A percentile compares a stretch with the other conserved stretches of the same genome.
phyloP scores from a whole-genome alignment of 1,284 basidiomycete genomes.

The Coniferiporia sulphurascens region DNA sequence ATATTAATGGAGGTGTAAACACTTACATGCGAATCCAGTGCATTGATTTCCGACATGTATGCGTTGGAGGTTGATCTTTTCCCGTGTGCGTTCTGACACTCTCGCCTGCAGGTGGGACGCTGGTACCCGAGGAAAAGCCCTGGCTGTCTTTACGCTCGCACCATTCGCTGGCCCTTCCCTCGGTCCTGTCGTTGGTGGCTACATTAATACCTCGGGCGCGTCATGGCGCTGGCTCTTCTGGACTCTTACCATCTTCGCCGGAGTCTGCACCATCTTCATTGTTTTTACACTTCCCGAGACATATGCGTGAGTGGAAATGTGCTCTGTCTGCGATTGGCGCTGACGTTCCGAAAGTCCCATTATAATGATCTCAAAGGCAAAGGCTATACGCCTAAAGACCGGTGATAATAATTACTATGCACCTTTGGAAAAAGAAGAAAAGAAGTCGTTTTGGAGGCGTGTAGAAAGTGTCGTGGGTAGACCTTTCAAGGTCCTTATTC shows the following conservation, averaged over 20 bases:
- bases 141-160: conserved; percentile 48
- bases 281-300: conserved; percentile 48
- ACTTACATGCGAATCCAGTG: conserved; percentile 25
- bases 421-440: conserved; percentile 30
- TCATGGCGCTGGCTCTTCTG: conserved; percentile 46
- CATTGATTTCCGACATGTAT: conserved; percentile 37
- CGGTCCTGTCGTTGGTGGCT: conserved; percentile 46
- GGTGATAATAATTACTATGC: conserved; percentile 53
- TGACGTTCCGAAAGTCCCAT: conserved; percentile 30
- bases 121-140: conserved; percentile 47
- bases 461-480: conserved; percentile 32
- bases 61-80: conserved; percentile 24
- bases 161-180: conserved; percentile 43
- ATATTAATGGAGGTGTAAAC: neutral
- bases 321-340: neutral
- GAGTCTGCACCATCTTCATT: conserved; percentile 34
- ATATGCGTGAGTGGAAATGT: conserved; percentile 33
- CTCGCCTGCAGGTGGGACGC: conserved; percentile 37
- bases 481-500: conserved; percentile 38
- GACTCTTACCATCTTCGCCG: conserved; percentile 45
- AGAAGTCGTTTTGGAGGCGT: conserved; percentile 29
- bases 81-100: conserved; percentile 29
- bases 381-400: conserved; percentile 37
- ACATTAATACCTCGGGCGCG: conserved; percentile 40
- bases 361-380: conserved; percentile 37